Base-by-base conservation (phyloP, 2,329 filamentous ascomycete genomes). In the Xylaria sp. region DNA sequence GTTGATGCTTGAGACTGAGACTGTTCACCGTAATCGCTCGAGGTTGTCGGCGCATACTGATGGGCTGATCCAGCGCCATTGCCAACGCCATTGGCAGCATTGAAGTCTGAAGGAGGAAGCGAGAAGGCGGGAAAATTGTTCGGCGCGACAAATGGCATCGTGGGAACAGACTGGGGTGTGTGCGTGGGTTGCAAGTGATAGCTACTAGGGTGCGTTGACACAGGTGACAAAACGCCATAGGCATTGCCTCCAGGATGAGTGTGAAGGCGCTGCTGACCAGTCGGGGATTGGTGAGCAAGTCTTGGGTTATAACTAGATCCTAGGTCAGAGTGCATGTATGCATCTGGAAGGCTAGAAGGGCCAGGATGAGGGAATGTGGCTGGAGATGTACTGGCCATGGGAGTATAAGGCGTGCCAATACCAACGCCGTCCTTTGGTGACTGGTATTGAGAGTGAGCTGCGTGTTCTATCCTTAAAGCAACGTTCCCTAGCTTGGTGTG, bases 41-140 rank as follows among this genome's bases (percentile, higher is more conserved):
- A 72, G 0, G 76, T 76, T 6, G 75, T 68, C 1, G 77, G 71
- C 7, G 71, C 75, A 63, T 80, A 83, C 12, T 74, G 63, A 65
- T 77, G 77, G 25, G 63, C 70, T n/a, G 72, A 69, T 61, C 78
- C 80, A 57, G 74, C 73, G 55, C 72, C 70, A 40, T 73, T 75
- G 46, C 68, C 69, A 53, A 70, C 71, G 4, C 78, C 74, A 25
- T 81, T 74, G 1, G 79, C 76, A n/a, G 78, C 64, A 19, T 76
- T 71, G 72, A 87, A 86, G 69, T 87, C 84, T 31, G 87, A 83
- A 49, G 87, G 84, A 37, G 88, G 87, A 49, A 91, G 77, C 60
- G 83, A 84, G 69, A 91, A 89, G 0, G 84, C 82, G 31, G 87
- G 82, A 63, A 89, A 88, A 65, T 84, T 88, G 65, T 88, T 83